Base-by-base conservation (phyloP, 805 yeast genomes). In the Pichia nanzhaoensis region DNA sequence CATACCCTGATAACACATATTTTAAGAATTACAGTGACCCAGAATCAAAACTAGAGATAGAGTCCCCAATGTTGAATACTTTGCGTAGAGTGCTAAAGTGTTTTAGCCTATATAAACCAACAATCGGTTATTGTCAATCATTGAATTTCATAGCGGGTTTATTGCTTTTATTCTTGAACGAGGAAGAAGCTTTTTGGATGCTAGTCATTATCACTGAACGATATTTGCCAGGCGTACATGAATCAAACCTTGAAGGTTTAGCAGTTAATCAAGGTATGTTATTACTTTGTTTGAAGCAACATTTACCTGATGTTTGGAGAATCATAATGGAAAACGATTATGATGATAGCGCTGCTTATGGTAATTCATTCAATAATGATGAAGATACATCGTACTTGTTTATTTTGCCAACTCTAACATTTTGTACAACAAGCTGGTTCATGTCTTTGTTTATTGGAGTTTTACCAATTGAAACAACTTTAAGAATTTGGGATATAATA, bases 101-200 rank as follows among this genome's bases (percentile, higher is more conserved):
- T 18, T 91, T 91, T 61, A 82, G 97, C 2, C 75, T 80, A 13
- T 85, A 84, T 58, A 86, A 81, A 56, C 97, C 98, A 0, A 78
- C 81, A 32, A 86, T 90, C 39, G 99, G 99, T 2, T 93, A 93
- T 66, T 93, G 99, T 64, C 99, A 93, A 61, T 86, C 96, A 14
- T 74, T 93, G 59, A 93, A 93, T 57, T 93, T 93, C 61, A 71
- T 93, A 35, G 95, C 95, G 2, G 99, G 97, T 0, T 71, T 89
- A 47, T 65, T 93, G 35, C 67, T 93, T 37, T 68, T 93, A 9
- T 89, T 91, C 59, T 74, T 91, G 82, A 84, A 79, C 51, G 99
- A 91, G 60, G 99, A 91, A 56, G 98, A 91, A 56, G 80, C 96
- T 0, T 91, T 93, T 60, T 91, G 99, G 98, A 84, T 93, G 95